Conservation (phyloP, 208 protist species). For the Porcisia deanei region DNA sequence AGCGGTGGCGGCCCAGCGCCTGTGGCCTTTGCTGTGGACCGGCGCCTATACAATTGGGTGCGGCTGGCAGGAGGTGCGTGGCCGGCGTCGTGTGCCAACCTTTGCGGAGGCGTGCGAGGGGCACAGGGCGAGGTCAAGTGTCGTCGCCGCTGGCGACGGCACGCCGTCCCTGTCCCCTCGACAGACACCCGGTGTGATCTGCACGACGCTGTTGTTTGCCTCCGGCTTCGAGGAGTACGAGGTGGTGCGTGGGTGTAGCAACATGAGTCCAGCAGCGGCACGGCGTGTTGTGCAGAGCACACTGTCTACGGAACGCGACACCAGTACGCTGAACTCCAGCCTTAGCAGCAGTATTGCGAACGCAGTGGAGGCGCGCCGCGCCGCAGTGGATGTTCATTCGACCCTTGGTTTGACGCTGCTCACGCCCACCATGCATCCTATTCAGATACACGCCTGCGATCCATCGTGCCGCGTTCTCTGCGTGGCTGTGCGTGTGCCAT, state of each 20-base stretch:
- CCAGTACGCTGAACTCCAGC: background rate
- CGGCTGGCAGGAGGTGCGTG: slow-evolving; percentile 64
- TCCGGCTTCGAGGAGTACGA: slow-evolving; percentile 80
- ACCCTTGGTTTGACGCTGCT: slow-evolving; percentile 51
- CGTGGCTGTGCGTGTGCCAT: slow-evolving; percentile 28
- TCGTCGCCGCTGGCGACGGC: background rate
- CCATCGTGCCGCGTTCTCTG: slow-evolving; percentile 11
- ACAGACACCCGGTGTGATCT: slow-evolving; percentile 27
- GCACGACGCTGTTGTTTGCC: slow-evolving; percentile 68
- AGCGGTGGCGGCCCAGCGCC: slow-evolving; percentile 35
- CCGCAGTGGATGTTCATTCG: slow-evolving; percentile 74
- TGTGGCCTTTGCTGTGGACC: slow-evolving; percentile 73
- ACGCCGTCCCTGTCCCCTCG: background rate
- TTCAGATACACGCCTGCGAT: slow-evolving; percentile 32
- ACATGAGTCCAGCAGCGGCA: slow-evolving; percentile 59
- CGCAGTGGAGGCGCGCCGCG: slow-evolving; percentile 21
- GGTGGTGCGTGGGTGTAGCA: slow-evolving; percentile 29
- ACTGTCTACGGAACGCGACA: background rate
- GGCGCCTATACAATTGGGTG: slow-evolving; percentile 56
- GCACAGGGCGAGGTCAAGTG: background rate
- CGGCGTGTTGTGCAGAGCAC: slow-evolving; percentile 55
- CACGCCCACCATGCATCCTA: slow-evolving; percentile 62
- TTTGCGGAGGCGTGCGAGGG: slow-evolving; percentile 22
- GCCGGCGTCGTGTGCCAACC: slow-evolving; percentile 23
- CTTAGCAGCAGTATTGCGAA: slow-evolving; percentile 1